phyloP scores from a whole-genome alignment of 495 filamentous ascomycete genomes.

The Entonaema liquescens region DNA sequence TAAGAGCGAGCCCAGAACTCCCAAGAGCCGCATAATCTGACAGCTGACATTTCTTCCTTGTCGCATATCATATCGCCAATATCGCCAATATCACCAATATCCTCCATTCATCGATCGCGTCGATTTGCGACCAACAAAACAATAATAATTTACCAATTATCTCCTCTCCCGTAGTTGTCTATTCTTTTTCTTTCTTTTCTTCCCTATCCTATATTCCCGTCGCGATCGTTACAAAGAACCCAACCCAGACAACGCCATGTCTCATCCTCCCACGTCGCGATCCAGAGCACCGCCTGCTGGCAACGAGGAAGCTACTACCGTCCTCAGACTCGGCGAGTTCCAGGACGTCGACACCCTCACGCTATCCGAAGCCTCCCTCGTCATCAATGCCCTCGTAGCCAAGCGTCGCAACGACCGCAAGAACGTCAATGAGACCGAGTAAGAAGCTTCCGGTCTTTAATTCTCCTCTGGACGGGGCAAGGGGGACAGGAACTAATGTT shows the following conservation, averaged over 20 bases:
- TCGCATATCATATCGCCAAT: constrained; percentile 23
- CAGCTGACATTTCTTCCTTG: constrained; percentile 26
- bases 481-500: constrained; percentile 10
- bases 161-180: too few relatives aligned
- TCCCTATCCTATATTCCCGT: neutral
- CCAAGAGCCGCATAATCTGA: constrained; percentile 35
- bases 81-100: neutral
- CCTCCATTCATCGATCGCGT: constrained; percentile 6
- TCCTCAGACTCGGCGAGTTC: constrained; percentile 91
- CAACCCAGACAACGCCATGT: constrained; percentile 26
- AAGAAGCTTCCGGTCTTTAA: constrained; percentile 33
- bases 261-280: constrained; percentile 67
- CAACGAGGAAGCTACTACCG: constrained; percentile 86
- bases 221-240: neutral
- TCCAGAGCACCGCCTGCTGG: constrained; percentile 75
- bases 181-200: neutral
- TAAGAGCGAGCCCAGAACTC: neutral
- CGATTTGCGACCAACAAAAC: constrained; percentile 10
- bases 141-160: constrained; percentile 2
- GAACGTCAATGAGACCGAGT: constrained; percentile 74
- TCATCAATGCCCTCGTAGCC: constrained; percentile 85
- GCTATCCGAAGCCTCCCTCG: constrained; percentile 86
- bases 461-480: neutral
- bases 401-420: constrained; percentile 72
- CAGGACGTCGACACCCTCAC: constrained; percentile 86